phyloP scores from a whole-genome alignment of 768 basidiomycete species.

The Tulasnella sp. region DNA sequence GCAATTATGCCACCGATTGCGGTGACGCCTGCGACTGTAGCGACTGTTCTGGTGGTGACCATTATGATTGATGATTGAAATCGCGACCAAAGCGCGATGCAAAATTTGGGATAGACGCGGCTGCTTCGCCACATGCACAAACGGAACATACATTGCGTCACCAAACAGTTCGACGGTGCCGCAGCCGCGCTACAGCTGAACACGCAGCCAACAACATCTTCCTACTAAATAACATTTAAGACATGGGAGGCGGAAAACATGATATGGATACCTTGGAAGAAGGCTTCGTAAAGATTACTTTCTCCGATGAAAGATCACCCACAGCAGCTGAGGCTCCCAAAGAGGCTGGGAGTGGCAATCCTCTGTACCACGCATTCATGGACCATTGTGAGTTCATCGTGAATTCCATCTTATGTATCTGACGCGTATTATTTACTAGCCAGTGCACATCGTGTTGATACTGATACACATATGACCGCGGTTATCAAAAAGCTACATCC shows the following conservation, averaged over 20 bases:
- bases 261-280: constrained; percentile 4
- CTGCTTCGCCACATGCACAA: background rate
- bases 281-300: constrained; percentile 1
- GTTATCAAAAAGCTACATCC: constrained; percentile 4
- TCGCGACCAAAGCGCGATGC: background rate
- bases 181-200: background rate
- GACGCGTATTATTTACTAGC: background rate
- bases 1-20: constrained; percentile 44
- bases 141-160: background rate
- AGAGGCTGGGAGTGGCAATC: background rate
- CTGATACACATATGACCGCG: constrained; percentile 4
- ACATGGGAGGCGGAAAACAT: background rate
- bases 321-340: background rate
- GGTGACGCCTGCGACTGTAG: constrained; percentile 35
- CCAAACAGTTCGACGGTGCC: too few species aligned
- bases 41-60: constrained; percentile 12
- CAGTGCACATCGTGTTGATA: constrained; percentile 3
- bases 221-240: background rate
- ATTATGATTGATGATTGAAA: constrained; percentile 12
- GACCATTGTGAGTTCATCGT: background rate
- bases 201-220: background rate
- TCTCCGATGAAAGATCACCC: background rate
- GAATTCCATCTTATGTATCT: background rate
- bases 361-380: background rate
- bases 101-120: background rate